Percentiles rank a stretch among this genome's conserved stretches.
Conservation (phyloP, 306 rosid species). For the Trifolium dubium region DNA sequence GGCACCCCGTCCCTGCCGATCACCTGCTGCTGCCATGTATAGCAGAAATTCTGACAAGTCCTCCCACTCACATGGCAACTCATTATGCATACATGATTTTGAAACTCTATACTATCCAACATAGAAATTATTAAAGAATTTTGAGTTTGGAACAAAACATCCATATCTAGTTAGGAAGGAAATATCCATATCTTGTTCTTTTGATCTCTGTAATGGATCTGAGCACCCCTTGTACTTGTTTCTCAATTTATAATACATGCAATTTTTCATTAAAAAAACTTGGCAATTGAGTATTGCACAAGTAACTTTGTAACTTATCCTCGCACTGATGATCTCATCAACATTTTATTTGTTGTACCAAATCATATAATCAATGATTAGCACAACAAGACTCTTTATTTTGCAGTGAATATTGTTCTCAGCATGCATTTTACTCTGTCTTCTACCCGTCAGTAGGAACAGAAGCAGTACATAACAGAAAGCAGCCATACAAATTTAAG, state of each 20-base stretch:
- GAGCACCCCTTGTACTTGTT: too few relatives aligned
- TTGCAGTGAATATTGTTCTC: not conserved
- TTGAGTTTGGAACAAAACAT: not conserved
- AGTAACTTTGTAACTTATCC: slow-evolving; percentile 7
- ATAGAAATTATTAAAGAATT: not conserved
- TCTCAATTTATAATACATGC: too few relatives aligned
- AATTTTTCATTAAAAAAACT: too few relatives aligned
- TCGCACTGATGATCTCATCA: slow-evolving; percentile 1
- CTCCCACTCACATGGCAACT: not conserved
- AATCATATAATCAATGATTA: slow-evolving; percentile 17
- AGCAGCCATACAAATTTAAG: not conserved
- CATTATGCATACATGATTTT: not conserved
- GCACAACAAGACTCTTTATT: slow-evolving; percentile 14
- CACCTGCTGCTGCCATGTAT: slow-evolving; percentile 12
- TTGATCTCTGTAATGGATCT: too few relatives aligned
- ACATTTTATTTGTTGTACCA: slow-evolving; percentile 7
- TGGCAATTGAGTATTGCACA: not conserved
- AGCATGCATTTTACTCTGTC: not conserved
- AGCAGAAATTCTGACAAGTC: slow-evolving; percentile 18
- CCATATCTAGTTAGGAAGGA: not conserved
- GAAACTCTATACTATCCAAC: not conserved
- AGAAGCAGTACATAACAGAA: not conserved
- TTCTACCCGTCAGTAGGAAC: not conserved
- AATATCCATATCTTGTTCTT: too few relatives aligned
- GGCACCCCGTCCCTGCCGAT: not conserved